phyloP scores from a whole-genome alignment of 1,139 yeast genomes.

The Blastobotrys malaysiensis region DNA sequence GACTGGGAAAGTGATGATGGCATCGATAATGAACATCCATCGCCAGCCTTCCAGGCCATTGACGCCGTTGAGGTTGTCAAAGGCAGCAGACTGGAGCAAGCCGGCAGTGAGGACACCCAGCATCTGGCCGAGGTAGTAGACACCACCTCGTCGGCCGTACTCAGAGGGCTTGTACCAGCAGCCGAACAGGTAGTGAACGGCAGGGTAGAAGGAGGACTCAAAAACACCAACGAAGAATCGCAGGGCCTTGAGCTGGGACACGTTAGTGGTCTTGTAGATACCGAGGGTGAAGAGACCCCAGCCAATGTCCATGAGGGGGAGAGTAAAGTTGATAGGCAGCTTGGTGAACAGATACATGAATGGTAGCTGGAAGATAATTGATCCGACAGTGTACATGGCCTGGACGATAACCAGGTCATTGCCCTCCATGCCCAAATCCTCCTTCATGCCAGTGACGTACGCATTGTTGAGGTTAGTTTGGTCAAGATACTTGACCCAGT shows the following conservation, averaged over 20 bases:
- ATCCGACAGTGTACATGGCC: slow-evolving; percentile 55
- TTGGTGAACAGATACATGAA: slow-evolving; percentile 36
- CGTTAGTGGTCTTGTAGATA: slow-evolving; percentile 40
- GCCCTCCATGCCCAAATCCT: slow-evolving; percentile 46
- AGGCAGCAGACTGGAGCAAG: slow-evolving; percentile 39
- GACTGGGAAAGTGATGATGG: slow-evolving; percentile 49
- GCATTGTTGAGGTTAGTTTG: slow-evolving; percentile 28
- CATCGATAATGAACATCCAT: slow-evolving; percentile 52
- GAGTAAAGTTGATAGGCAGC: slow-evolving; percentile 49
- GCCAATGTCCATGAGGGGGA: slow-evolving; percentile 48
- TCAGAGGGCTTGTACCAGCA: slow-evolving; percentile 47
- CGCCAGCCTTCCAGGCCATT: slow-evolving; percentile 40
- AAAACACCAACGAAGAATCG: slow-evolving; percentile 55
- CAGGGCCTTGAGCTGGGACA: slow-evolving; percentile 48
- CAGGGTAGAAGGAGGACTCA: slow-evolving; percentile 60
- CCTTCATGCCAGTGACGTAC: slow-evolving; percentile 26
- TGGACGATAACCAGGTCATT: slow-evolving; percentile 60
- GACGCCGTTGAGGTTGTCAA: slow-evolving; percentile 38
- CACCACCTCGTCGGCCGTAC: slow-evolving; percentile 46
- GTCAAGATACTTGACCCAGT: slow-evolving; percentile 22
- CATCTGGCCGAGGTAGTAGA: slow-evolving; percentile 39
- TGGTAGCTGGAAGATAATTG: slow-evolving; percentile 50
- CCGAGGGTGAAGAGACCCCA: slow-evolving; percentile 56
- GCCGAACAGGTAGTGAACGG: slow-evolving; percentile 48
- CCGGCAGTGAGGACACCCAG: slow-evolving; percentile 40